A percentile compares a stretch with the other conserved stretches of the same genome.
phyloP scores from a whole-genome alignment of 2,329 filamentous ascomycete species.

The Colletotrichum filicis region DNA sequence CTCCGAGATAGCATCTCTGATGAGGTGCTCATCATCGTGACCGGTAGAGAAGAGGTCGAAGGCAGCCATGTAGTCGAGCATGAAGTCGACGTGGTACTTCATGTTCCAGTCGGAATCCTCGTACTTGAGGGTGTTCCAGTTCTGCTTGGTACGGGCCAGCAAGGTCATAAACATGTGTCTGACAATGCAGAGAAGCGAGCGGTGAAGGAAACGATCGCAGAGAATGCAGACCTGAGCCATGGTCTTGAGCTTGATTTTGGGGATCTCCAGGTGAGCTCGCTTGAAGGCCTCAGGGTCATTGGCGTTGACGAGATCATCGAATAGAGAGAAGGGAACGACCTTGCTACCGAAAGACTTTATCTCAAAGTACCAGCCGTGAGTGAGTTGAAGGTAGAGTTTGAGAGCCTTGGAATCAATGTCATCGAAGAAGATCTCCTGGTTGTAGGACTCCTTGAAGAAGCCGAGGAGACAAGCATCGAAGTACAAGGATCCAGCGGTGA shows the following conservation, averaged over 20 bases:
- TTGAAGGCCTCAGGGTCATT: neutral
- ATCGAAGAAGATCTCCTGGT: constrained; percentile 9
- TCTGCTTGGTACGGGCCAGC: neutral
- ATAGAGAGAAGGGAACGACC: neutral
- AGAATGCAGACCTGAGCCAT: constrained; percentile 8
- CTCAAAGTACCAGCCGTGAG: constrained; percentile 30
- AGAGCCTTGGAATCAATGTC: constrained; percentile 1
- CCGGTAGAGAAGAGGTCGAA: constrained; percentile 11
- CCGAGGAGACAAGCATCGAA: constrained; percentile 19
- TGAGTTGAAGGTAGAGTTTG: constrained; percentile 20
- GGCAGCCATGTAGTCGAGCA: constrained; percentile 15
- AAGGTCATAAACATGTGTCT: constrained; percentile 24
- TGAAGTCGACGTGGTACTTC: constrained; percentile 5
- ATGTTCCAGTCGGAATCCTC: constrained; percentile 1
- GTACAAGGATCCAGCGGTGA: constrained; percentile 24
- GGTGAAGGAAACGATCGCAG: constrained; percentile 24
- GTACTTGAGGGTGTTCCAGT: constrained; percentile 6
- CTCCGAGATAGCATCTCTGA: constrained; percentile 23
- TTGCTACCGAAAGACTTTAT: constrained; percentile 22
- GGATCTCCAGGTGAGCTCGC: neutral
- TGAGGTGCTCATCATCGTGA: constrained; percentile 17
- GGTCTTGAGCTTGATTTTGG: neutral
- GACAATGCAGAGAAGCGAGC: constrained; percentile 22
- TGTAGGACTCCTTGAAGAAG: constrained; percentile 21
- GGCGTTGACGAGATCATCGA: neutral